Conservation (phyloP, 2,329 filamentous ascomycete genomes). For the Ophiostoma quercus region DNA sequence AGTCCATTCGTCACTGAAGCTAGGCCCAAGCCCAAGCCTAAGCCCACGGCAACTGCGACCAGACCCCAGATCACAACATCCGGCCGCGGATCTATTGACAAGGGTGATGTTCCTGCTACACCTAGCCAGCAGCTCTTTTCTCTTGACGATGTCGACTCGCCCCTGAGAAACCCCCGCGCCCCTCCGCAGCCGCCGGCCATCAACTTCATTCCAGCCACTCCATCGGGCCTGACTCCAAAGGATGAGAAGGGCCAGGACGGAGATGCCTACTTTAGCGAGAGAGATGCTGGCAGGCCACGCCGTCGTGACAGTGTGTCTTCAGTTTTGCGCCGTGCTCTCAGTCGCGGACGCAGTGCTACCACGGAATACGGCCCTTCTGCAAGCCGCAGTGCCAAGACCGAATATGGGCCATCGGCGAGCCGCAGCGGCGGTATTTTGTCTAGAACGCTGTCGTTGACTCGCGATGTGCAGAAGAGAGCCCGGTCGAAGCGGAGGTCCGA, state of each 20-base stretch:
- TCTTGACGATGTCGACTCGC: conserved; percentile 55
- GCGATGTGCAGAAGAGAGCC: conserved; percentile 13
- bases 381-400: conserved; percentile 30
- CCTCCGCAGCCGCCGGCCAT: conserved; percentile 51
- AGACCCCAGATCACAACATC: conserved; percentile 29
- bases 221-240: conserved; percentile 53
- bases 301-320: conserved; percentile 46
- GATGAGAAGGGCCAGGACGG: conserved; percentile 47
- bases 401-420: conserved; percentile 41
- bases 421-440: conserved; percentile 42
- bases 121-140: conserved; percentile 48
- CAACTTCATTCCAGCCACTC: conserved; percentile 59
- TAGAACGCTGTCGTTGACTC: conserved; percentile 51
- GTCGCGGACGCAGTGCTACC: conserved; percentile 32
- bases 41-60: background rate
- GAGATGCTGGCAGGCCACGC: conserved; percentile 30
- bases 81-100: conserved; percentile 20
- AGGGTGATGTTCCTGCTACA: conserved; percentile 40
- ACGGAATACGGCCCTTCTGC: conserved; percentile 36
- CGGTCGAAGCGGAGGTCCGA: conserved; percentile 15
- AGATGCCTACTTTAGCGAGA: conserved; percentile 51
- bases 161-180: conserved; percentile 56
- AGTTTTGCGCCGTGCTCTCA: conserved; percentile 47
- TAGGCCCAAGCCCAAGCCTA: background rate
- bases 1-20: background rate